Percentiles rank a stretch among this genome's conserved stretches.
Evolutionary conservation across 805 yeast species (phyloP).

Genomic region (Starmera dryadoides): DNA sequence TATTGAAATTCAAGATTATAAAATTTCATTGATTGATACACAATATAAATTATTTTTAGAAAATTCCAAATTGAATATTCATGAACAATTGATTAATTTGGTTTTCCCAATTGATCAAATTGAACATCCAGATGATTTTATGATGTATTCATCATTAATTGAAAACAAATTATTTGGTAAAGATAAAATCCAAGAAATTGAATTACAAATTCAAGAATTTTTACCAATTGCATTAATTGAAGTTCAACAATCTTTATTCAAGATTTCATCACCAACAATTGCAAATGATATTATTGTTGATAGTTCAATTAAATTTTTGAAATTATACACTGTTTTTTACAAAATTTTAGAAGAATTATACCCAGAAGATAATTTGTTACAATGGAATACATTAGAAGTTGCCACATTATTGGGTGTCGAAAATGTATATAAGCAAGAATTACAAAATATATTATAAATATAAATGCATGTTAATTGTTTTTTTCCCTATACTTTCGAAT

Average conservation of each 20-base stretch:
- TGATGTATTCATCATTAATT: conserved; percentile 55
- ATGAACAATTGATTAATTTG: conserved; percentile 60
- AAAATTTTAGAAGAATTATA: conserved; percentile 26
- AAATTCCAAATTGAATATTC: conserved; percentile 49
- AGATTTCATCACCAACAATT: conserved; percentile 55
- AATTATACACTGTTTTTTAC: conserved; percentile 29
- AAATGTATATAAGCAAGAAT: conserved; percentile 16
- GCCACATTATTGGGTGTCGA: conserved; percentile 71
- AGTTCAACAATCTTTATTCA: conserved; percentile 47
- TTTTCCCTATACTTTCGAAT: conserved; percentile 11
- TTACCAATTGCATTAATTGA: conserved; percentile 59
- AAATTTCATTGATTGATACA: conserved; percentile 31
- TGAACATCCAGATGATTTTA: conserved; percentile 48
- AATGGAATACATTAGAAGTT: conserved; percentile 53
- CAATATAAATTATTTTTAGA: conserved; percentile 43
- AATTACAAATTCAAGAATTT: conserved; percentile 38
- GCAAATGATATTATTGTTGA: conserved; percentile 46
- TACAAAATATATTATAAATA: not conserved
- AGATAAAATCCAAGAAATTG: conserved; percentile 35
- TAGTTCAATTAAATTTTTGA: conserved; percentile 42
- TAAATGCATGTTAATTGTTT: not conserved
- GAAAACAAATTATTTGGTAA: conserved; percentile 52
- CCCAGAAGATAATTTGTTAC: conserved; percentile 28
- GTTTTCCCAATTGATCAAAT: conserved; percentile 52
- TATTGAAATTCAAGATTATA: conserved; percentile 23